Conservation (phyloP, 768 basidiomycete genomes). For the Suillus brevipes region DNA sequence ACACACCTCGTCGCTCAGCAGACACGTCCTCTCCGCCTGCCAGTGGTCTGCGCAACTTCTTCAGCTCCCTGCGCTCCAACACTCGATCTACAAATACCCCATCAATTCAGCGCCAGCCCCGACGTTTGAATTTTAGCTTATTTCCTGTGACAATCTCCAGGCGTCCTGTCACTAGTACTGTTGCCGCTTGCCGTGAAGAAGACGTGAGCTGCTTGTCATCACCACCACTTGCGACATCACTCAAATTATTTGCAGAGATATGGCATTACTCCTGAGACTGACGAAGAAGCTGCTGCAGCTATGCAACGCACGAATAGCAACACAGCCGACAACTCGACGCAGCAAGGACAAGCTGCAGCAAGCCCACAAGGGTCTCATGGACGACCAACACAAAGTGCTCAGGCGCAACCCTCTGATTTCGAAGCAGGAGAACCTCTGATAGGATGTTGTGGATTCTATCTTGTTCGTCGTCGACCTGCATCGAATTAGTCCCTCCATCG, state of each 20-base stretch:
- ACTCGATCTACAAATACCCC: background rate
- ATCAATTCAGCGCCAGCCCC: background rate
- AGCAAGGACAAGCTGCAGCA: background rate
- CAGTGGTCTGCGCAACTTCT: background rate
- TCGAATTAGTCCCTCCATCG: background rate
- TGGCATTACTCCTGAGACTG: background rate
- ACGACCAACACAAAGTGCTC: too few relatives aligned
- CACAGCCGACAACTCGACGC: background rate
- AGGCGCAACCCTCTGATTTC: background rate
- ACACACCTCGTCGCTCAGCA: background rate
- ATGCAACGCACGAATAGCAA: background rate
- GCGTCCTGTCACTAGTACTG: background rate
- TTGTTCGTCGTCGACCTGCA: background rate
- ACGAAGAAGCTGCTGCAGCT: background rate
- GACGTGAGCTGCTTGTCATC: background rate
- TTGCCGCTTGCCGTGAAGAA: background rate
- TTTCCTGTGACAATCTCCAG: background rate
- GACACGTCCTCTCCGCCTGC: background rate
- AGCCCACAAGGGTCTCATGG: background rate
- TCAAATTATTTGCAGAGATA: background rate
- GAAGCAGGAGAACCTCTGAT: background rate
- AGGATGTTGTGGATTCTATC: background rate
- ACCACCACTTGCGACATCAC: too few relatives aligned
- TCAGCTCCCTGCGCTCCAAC: background rate
- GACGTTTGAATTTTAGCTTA: too few relatives aligned